Evolutionary conservation across 2,329 filamentous ascomycete species (phyloP).

Genomic region (Uncinocarpus reesii): DNA sequence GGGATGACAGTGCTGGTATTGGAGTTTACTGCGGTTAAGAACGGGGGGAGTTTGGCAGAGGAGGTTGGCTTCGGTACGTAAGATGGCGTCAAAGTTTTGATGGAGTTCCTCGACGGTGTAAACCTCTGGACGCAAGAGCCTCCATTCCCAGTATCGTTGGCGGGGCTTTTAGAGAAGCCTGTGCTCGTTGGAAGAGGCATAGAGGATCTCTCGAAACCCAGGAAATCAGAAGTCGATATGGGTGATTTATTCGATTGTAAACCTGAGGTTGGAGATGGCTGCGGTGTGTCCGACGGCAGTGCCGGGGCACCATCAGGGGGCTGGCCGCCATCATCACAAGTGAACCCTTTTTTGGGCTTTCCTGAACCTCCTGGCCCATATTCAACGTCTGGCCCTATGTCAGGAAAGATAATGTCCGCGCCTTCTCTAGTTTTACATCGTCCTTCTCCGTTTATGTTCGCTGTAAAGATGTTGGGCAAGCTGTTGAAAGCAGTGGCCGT

Average conservation of each 20-base stretch:
- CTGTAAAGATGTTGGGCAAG: slow-evolving; percentile 13
- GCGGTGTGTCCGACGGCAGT: neutral
- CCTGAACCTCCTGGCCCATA: slow-evolving; percentile 8
- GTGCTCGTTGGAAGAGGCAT: neutral
- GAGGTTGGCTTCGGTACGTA: neutral
- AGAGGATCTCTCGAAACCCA: too few relatives aligned
- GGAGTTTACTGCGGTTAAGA: neutral
- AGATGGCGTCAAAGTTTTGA: neutral
- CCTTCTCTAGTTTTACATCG: slow-evolving; percentile 13
- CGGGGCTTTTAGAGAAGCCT: neutral
- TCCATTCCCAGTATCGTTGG: neutral
- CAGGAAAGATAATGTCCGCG: slow-evolving; percentile 13
- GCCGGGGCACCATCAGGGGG: neutral
- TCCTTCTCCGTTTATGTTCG: slow-evolving; percentile 10
- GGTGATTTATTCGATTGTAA: neutral
- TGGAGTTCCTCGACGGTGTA: neutral
- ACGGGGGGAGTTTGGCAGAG: neutral
- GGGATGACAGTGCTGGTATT: neutral
- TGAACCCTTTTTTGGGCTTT: slow-evolving; percentile 2
- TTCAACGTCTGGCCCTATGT: slow-evolving; percentile 14
- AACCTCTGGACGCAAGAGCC: neutral
- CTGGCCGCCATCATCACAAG: neutral
- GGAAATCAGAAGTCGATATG: neutral
- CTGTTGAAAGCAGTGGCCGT: slow-evolving; percentile 5
- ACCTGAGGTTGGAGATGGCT: too few relatives aligned